Evolutionary conservation across 352 stramenopile species (phyloP), one percentile per base, ranked within the genome.

Genomic region (Phytopythium sindhum): DNA sequence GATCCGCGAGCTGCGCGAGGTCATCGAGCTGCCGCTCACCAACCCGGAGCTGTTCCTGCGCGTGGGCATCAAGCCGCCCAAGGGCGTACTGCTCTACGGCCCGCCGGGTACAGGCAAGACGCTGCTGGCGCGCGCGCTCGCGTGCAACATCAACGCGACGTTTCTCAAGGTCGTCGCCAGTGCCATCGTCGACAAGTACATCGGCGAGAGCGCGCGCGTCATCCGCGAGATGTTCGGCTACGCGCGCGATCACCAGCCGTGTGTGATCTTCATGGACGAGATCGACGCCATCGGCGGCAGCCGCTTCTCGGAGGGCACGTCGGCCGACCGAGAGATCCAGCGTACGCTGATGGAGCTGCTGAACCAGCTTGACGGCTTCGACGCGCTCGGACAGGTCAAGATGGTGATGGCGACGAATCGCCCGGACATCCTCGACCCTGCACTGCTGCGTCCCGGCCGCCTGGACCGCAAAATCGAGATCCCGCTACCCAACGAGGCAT

Each of bases 201-300:
- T 99, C 86, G 98, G 98, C 64, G 98, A 99, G 80, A 99, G 95
- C 62, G 97, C 97, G 14, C 93, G 97, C 68, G 96, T 99, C 66
- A 99, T 99, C 73, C 96, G 98, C 61, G 98, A 99, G 82, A 99
- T 99, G 97, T 99, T 99, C 66, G 89, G 97, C 80, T 89, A 98
- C 78, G 85, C 94, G 17, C 88, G 92, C 53, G 96, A 99, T 75
- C 97, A 99, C 75, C 91, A 99, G 84, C 97, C 98, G 44, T 99
- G 97, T 67, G 97, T 99, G 61, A 99, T 99, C 77, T 99, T 99
- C 72, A 99, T 99, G 96, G 98, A 99, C 78, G 98, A 99, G 72
- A 99, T 99, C 75, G 98, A 99, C 84, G 97, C 97, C 28, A 99
- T 99, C 71, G 97, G 97, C 71, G 97, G 97, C 66, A 98, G 89